A percentile compares a stretch with the other conserved stretches of the same genome.
Evolutionary conservation across 2,329 filamentous ascomycete species (phyloP).

Genomic region (Coniochaeta sp.): DNA sequence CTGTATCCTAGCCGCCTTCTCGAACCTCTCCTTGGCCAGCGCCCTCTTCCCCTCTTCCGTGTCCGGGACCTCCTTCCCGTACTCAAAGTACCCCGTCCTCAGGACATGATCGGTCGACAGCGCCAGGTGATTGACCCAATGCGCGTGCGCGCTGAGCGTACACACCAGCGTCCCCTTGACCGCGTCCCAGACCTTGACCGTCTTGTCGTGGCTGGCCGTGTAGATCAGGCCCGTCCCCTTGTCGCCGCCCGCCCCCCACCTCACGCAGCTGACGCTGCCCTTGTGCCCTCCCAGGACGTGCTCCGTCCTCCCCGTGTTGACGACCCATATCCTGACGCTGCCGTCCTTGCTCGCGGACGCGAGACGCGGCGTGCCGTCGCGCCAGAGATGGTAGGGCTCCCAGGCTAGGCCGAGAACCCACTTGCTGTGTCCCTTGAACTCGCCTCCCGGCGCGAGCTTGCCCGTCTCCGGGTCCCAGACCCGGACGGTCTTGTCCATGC

Average conservation of each 20-base stretch:
- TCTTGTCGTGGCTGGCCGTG: slow-evolving; percentile 84
- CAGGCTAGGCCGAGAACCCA: slow-evolving; percentile 84
- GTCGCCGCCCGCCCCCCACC: slow-evolving; percentile 57
- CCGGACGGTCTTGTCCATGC: slow-evolving; percentile 87
- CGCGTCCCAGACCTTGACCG: slow-evolving; percentile 83
- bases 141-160: slow-evolving; percentile 66
- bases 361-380: slow-evolving; percentile 64
- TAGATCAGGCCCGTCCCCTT: slow-evolving; percentile 73
- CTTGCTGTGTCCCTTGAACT: slow-evolving; percentile 79
- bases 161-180: slow-evolving; percentile 71
- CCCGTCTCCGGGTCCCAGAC: slow-evolving; percentile 85
- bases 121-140: slow-evolving; percentile 93
- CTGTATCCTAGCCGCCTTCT: slow-evolving; percentile 72
- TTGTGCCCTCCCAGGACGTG: slow-evolving; percentile 84
- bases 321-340: slow-evolving; percentile 82
- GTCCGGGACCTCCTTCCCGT: slow-evolving; percentile 59
- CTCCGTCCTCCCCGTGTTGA: slow-evolving; percentile 69
- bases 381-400: slow-evolving; percentile 87
- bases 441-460: slow-evolving; percentile 54
- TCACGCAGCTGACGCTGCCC: slow-evolving; percentile 79
- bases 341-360: slow-evolving; percentile 86
- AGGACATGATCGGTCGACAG: slow-evolving; percentile 88
- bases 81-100: slow-evolving; percentile 80
- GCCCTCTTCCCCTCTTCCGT: slow-evolving; percentile 62
- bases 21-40: slow-evolving; percentile 75